Conservation (phyloP, 2,329 filamentous ascomycete species). For the Diplodia intermedia region DNA sequence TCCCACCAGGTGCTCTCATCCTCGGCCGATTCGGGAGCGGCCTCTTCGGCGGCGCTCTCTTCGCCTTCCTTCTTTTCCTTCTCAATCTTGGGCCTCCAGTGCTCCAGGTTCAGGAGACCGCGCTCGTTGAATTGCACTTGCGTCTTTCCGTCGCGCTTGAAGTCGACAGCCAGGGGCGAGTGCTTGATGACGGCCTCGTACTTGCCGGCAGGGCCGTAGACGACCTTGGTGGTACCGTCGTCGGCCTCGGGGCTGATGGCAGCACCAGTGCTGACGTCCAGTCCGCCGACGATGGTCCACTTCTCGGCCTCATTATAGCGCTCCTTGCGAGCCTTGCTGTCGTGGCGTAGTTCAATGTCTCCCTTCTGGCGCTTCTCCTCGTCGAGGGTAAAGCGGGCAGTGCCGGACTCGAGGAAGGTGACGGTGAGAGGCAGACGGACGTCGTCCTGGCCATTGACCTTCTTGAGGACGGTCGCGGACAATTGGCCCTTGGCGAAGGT, state of each 20-base stretch:
- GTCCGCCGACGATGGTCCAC: constrained; percentile 84
- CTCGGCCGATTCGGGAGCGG: constrained; percentile 56
- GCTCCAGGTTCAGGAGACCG: constrained; percentile 91
- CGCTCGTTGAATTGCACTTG: constrained; percentile 89
- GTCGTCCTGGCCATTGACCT: constrained; percentile 69
- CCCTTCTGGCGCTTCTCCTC: constrained; percentile 90
- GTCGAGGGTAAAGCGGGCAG: constrained; percentile 85
- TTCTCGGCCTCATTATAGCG: constrained; percentile 90
- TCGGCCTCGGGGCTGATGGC: constrained; percentile 71
- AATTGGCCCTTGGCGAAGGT: constrained; percentile 81
- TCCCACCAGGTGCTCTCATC: constrained; percentile 98
- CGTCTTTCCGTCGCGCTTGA: constrained; percentile 79
- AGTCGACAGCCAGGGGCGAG: constrained; percentile 83
- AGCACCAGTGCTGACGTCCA: constrained; percentile 74
- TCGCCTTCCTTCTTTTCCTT: constrained; percentile 63
- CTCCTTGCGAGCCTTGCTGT: constrained; percentile 85
- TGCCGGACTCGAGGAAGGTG: constrained; percentile 88
- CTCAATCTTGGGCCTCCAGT: constrained; percentile 90
- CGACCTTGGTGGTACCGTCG: constrained; percentile 69
- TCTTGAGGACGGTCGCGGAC: constrained; percentile 82
- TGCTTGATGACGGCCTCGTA: constrained; percentile 87
- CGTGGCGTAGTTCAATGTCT: constrained; percentile 84
- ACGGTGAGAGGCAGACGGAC: constrained; percentile 83
- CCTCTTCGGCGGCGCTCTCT: constrained; percentile 51
- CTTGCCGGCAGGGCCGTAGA: constrained; percentile 76